A percentile compares a stretch with the other conserved stretches of the same genome.
Conservation (phyloP, 768 basidiomycete species). For the Piloderma croceum region DNA sequence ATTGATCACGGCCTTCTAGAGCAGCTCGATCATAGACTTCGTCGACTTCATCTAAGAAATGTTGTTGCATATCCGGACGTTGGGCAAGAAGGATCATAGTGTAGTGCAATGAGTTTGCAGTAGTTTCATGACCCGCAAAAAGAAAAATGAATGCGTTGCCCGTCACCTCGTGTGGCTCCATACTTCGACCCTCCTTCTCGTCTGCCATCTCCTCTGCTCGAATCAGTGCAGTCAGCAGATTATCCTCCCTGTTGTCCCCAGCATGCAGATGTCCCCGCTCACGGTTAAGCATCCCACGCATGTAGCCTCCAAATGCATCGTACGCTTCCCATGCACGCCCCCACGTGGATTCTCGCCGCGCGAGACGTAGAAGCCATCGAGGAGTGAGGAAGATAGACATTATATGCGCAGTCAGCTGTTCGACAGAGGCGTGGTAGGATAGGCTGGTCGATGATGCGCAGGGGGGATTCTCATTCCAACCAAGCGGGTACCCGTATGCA, state of each 20-base stretch:
- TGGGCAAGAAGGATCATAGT: conserved; percentile 13
- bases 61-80: conserved; percentile 9
- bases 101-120: conserved; percentile 10
- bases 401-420: conserved; percentile 8
- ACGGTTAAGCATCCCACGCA: too few species aligned
- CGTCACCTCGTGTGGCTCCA: conserved; percentile 5
- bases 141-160: too few species aligned
- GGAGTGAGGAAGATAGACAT: conserved; percentile 10
- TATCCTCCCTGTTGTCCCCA: too few species aligned
- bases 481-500: conserved; percentile 7
- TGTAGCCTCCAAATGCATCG: conserved; percentile 10
- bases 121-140: conserved; percentile 13
- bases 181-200: conserved; percentile 1
- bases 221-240: conserved; percentile 7
- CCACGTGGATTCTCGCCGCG: conserved; percentile 1
- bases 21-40: conserved; percentile 2
- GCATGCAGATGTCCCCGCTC: too few species aligned
- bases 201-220: conserved; percentile 4
- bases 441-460: conserved; percentile 1
- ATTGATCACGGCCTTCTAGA: conserved; percentile 1
- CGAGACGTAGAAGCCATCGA: too few species aligned
- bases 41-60: conserved; percentile 12
- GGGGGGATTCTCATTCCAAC: conserved; percentile 5
- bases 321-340: conserved; percentile 10
- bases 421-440: conserved; percentile 7